A percentile compares a stretch with the other conserved stretches of the same genome.
phyloP scores from a whole-genome alignment of 129 eudicot genomes.

The Chrysanthemum lavandulifolium region DNA sequence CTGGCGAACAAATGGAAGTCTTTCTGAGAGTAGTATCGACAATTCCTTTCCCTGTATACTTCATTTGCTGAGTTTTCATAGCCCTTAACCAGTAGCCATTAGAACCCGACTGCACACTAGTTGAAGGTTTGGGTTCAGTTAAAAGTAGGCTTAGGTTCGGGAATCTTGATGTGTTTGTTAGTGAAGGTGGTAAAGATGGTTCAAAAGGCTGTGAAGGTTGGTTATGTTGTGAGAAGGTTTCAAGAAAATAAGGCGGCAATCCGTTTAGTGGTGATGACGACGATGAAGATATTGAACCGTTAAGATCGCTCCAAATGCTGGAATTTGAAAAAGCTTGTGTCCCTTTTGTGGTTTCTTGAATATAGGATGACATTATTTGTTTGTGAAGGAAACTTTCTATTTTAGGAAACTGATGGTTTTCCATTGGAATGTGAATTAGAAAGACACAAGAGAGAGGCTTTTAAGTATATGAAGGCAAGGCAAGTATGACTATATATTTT shows the following conservation, averaged over 20 bases:
- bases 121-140: slow-evolving; percentile 30
- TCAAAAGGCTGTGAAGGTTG: slow-evolving; percentile 22
- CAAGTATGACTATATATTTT: slow-evolving; percentile 28
- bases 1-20: slow-evolving; percentile 33
- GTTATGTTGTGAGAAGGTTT: slow-evolving; percentile 39
- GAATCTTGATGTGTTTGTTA: slow-evolving; percentile 24
- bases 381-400: slow-evolving; percentile 46
- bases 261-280: slow-evolving; percentile 9
- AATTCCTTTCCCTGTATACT: slow-evolving; percentile 37
- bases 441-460: slow-evolving; percentile 19
- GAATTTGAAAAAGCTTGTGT: slow-evolving; percentile 29
- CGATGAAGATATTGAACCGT: slow-evolving; percentile 28
- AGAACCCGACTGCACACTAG: slow-evolving; percentile 27
- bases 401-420: slow-evolving; percentile 47
- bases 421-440: slow-evolving; percentile 44
- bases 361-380: slow-evolving; percentile 29
- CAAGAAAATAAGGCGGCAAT: slow-evolving; percentile 54
- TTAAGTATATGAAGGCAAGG: slow-evolving; percentile 27
- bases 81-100: slow-evolving; percentile 50
- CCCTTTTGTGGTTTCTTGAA: slow-evolving; percentile 27
- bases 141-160: slow-evolving; percentile 41
- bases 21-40: slow-evolving; percentile 25
- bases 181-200: slow-evolving; percentile 19
- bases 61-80: slow-evolving; percentile 75
- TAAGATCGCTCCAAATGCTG: slow-evolving; percentile 27